Evolutionary conservation across 176 grass and related monocot genomes (phyloP), one percentile per base, ranked within the genome.

Genomic region (Hyparrhenia diplandra): DNA sequence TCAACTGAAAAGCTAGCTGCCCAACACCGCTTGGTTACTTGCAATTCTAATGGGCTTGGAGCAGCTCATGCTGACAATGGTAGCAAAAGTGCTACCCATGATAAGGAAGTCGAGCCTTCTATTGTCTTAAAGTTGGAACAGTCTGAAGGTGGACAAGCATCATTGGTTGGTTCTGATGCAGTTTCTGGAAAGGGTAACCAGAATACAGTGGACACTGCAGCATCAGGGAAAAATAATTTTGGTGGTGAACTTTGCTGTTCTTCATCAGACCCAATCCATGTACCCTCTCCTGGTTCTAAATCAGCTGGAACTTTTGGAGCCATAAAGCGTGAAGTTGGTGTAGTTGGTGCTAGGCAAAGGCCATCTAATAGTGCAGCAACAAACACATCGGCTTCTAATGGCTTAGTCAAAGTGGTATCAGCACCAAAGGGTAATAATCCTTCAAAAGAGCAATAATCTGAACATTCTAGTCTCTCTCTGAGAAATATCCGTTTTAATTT

Each of bases 291-390:
- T 68, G 89, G 85, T 68, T 90, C 67, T 37, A 91, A 40, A 87
- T 76, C 85, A 87, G 58, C 77, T 67, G 89, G 85, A 34, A 92
- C 65, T 65, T 80, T 88, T 49, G 93, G 93, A 85, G 85, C 90
- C 72, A 92, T 91, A 68, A 91, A 91, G 43, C 84, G 87, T 80
- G 87, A 95, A 73, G 90, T 95, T 81, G 90, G 93, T 84, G 87
- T 86, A 67, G 89, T 85, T 82, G 92, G 89, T 85, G 52, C 78
- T 58, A 69, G 77, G 49, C 82, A 81, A 68, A 73, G 9, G 14
- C 78, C 37, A 59, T 82, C 77, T 78, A 77, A 88, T 73, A 71
- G 40, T 82, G 21, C 75, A 75, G 61, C 64, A 80, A 70, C 37
- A 87, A 67, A 51, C 35, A 77, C 77, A 81, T 91, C 77, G 65